Evolutionary conservation across 257 asterid species (phyloP).

Genomic region (Datura wrightii): DNA sequence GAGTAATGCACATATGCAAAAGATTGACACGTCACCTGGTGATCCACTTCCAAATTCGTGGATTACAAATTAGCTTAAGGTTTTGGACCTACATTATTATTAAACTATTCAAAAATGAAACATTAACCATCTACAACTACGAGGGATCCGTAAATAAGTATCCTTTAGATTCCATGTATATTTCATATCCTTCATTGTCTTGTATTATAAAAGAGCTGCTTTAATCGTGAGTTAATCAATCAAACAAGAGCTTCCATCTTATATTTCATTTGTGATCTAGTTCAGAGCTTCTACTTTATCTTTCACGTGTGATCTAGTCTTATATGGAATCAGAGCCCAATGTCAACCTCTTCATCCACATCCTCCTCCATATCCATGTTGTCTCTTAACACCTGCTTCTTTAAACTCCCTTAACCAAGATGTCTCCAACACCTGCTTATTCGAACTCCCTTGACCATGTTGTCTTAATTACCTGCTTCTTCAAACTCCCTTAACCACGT

Average conservation of each 20-base stretch:
- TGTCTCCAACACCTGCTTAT: too few relatives aligned
- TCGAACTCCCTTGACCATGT: too few relatives aligned
- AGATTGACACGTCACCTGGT: background rate
- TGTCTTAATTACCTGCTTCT: too few relatives aligned
- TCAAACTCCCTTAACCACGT: too few relatives aligned
- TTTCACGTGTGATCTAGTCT: background rate
- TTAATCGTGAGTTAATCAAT: background rate
- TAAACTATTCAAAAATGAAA: background rate
- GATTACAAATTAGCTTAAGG: background rate
- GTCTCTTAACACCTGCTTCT: background rate
- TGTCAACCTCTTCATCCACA: background rate
- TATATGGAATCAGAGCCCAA: background rate
- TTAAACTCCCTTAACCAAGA: background rate
- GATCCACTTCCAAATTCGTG: constrained; percentile 4
- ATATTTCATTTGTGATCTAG: background rate
- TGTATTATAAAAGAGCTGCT: background rate
- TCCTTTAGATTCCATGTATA: constrained; percentile 9
- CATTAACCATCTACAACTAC: background rate
- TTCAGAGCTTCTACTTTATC: background rate
- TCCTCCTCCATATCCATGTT: background rate
- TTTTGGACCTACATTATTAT: background rate
- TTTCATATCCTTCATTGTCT: background rate
- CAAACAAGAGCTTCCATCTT: background rate
- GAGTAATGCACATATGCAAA: constrained; percentile 13
- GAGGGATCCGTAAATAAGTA: background rate